Evolutionary conservation across 805 yeast genomes (phyloP).

Genomic region (Wickerhamiella dianesei): DNA sequence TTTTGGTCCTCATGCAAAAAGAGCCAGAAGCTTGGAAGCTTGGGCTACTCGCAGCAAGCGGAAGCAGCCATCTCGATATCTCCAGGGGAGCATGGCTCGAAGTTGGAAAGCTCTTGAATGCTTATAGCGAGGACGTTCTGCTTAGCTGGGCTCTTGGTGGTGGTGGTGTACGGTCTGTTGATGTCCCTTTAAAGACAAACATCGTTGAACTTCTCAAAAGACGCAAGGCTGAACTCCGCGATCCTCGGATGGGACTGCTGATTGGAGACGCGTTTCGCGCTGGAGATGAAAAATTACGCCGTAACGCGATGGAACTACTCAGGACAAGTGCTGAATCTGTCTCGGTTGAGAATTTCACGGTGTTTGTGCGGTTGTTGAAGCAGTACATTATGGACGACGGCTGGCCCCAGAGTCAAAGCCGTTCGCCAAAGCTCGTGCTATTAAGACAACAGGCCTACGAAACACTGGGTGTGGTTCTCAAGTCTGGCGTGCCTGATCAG

Average conservation of each 20-base stretch:
- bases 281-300: slow-evolving; percentile 38
- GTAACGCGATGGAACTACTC: slow-evolving; percentile 47
- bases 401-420: slow-evolving; percentile 21
- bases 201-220: slow-evolving; percentile 38
- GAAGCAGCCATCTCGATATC: slow-evolving; percentile 23
- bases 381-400: slow-evolving; percentile 22
- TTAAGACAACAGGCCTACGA: slow-evolving; percentile 44
- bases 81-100: slow-evolving; percentile 19
- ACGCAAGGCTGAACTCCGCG: slow-evolving; percentile 39
- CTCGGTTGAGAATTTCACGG: slow-evolving; percentile 18
- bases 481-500: slow-evolving; percentile 34
- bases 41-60: not conserved
- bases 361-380: slow-evolving; percentile 9
- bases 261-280: slow-evolving; percentile 45
- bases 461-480: slow-evolving; percentile 55
- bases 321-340: slow-evolving; percentile 39
- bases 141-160: slow-evolving; percentile 40
- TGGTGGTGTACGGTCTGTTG: slow-evolving; percentile 38
- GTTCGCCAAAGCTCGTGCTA: slow-evolving; percentile 5
- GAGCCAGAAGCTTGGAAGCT: not conserved
- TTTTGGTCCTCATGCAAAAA: not conserved
- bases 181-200: slow-evolving; percentile 39
- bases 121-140: slow-evolving; percentile 22
- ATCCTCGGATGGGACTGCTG: slow-evolving; percentile 36
- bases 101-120: not conserved